Evolutionary conservation across 352 stramenopile species (phyloP), one percentile per base, ranked within the genome.

Genomic region (Globisporangium paroecandrum): DNA sequence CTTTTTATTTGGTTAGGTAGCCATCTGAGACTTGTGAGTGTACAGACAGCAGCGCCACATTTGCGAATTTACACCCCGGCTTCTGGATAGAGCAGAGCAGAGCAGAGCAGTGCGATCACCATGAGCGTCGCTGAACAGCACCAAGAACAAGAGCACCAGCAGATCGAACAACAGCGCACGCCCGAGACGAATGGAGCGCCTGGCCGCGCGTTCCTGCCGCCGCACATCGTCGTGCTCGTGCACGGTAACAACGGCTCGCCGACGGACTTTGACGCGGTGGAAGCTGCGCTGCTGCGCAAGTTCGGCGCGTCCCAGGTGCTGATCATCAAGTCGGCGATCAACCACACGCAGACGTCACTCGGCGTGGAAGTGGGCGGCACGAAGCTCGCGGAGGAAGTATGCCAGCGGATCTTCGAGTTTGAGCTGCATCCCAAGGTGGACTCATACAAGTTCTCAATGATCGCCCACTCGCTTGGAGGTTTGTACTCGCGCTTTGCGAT

Each of bases 241-340:
- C 87, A 94, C 66, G 87, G 87, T 29, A 93, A 94, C 76, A 94
- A 94, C 49, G 84, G 87, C 75, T 75, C 83, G 55, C 83, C 84
- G 7, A 72, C 70, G 15, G 87, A 94, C 69, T 92, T 94, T 69
- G 82, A 91, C 65, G 74, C 72, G 0, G 58, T 94, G 22, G 76
- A 83, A 59, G n/a, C 51, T 8, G 74, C 75, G 34, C 70, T 94
- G 18, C 46, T 66, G 18, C 22, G 58, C 27, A 88, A 85, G 58
- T 92, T 81, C 68, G 75, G 68, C 3, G 51, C 70, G 1, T 69
- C 77, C 4, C 72, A 89, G 58, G 68, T 91, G 67, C 75, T 92
- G 12, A 65, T 91, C n/a, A 79, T 94, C 72, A 87, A 91, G 69
- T 90, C 83, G 8, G 41, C 62, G 8, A 73, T 68, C 47, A 94